Evolutionary conservation across 306 rosid genomes (phyloP).

Genomic region (Potentilla sterilis): DNA sequence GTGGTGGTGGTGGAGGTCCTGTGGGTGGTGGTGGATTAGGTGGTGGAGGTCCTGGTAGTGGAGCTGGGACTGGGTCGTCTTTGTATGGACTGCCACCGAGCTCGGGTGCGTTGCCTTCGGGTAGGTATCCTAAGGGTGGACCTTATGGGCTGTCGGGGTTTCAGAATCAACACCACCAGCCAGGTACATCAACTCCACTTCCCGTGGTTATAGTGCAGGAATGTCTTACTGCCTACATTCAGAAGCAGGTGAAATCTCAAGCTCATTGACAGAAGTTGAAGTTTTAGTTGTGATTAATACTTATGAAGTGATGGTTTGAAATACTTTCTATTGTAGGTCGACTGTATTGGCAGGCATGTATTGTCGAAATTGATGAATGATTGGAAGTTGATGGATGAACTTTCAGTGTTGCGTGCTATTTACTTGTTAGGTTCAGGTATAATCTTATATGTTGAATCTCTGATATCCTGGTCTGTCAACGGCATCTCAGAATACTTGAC

Average conservation of each 20-base stretch:
- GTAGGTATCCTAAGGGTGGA: conserved; percentile 75
- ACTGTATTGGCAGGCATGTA: conserved; percentile 77
- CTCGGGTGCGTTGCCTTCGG: conserved; percentile 67
- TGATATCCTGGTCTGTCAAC: conserved; percentile 15
- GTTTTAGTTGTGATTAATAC: conserved; percentile 12
- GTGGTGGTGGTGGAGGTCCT: no score
- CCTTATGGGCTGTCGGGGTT: conserved; percentile 60
- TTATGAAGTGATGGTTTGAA: conserved; percentile 14
- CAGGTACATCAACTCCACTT: no score
- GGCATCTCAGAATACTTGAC: conserved; percentile 25
- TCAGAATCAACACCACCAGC: conserved; percentile 96
- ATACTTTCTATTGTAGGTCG: conserved; percentile 56
- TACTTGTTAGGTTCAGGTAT: conserved; percentile 97
- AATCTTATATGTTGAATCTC: conserved; percentile 6
- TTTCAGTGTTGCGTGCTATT: conserved; percentile 87
- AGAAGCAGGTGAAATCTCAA: conserved; percentile 66
- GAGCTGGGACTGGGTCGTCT: conserved; percentile 44
- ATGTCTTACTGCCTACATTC: conserved; percentile 67
- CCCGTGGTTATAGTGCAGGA: conserved; percentile 83
- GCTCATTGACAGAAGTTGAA: conserved; percentile 21
- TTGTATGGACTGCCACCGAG: conserved; percentile 69
- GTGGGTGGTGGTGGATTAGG: no score
- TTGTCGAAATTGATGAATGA: conserved; percentile 84
- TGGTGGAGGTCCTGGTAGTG: no score
- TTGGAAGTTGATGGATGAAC: conserved; percentile 98